A percentile compares a stretch with the other conserved stretches of the same genome.
These are phyloP conservation scores for Podila epicladia DNA, from an alignment of 192 early-diverging fungal species.

Conservation along the genomic window DNA sequence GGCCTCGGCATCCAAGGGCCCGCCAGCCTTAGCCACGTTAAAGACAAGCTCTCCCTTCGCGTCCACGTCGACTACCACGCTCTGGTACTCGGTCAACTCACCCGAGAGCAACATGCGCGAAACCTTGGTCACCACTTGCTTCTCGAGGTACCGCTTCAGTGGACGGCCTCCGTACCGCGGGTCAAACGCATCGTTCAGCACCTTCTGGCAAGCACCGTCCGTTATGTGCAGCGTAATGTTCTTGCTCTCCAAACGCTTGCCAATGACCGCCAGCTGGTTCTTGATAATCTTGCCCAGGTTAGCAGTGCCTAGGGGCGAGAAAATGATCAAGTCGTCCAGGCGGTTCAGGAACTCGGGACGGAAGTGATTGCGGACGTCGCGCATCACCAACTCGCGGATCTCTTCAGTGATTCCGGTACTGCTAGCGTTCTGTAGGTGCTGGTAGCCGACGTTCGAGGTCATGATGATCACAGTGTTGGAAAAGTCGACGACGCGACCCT, in stretches of 20 bases:
- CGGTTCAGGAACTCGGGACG: constrained; percentile 97
- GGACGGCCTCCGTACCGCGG: constrained; percentile 97
- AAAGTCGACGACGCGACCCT: constrained; percentile 94
- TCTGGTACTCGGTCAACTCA: constrained; percentile 65
- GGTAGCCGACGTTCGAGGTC: constrained; percentile 89
- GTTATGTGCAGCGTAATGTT: constrained; percentile 80
- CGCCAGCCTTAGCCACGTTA: constrained; percentile 19
- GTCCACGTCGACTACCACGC: constrained; percentile 55
- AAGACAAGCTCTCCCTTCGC: constrained; percentile 38
- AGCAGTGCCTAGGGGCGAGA: constrained; percentile 74
- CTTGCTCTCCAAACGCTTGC: constrained; percentile 73
- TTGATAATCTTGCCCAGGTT: constrained; percentile 77
- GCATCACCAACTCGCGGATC: constrained; percentile 73
- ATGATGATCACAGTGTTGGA: constrained; percentile 96
- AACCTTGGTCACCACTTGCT: constrained; percentile 84
- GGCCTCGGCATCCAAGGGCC: constrained; percentile 1
- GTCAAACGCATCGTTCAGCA: constrained; percentile 85
- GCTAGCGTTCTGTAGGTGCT: constrained; percentile 37
- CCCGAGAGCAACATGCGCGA: constrained; percentile 75
- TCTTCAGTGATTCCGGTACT: constrained; percentile 48
- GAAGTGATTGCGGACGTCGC: constrained; percentile 81
- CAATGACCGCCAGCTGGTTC: constrained; percentile 69
- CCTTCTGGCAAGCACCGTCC: constrained; percentile 74
- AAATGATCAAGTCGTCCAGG: constrained; percentile 93
- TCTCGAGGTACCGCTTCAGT: constrained; percentile 87